A percentile compares a stretch with the other conserved stretches of the same genome.
These are phyloP conservation scores for Pleochaeta shiraiana DNA, from an alignment of 2,329 filamentous ascomycete genomes.

Conservation along the genomic window DNA sequence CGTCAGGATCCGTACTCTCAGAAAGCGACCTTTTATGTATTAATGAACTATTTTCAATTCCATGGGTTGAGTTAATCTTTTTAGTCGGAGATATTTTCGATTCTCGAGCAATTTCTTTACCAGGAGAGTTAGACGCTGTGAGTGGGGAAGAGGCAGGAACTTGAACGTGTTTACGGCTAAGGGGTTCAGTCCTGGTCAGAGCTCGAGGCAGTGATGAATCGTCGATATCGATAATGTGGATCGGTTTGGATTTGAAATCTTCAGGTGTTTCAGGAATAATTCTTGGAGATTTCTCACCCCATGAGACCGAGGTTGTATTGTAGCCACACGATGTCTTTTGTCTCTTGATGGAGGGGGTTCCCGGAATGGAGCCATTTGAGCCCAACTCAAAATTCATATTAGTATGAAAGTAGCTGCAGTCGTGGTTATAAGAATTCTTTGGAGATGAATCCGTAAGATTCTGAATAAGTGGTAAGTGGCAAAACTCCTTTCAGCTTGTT, in stretches of 20 bases:
- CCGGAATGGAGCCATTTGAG: slow-evolving; percentile 4
- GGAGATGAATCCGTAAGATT: too few relatives aligned
- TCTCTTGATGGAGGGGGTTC: slow-evolving; percentile 16
- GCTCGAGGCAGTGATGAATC: too few relatives aligned
- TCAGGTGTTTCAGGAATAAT: slow-evolving; percentile 18
- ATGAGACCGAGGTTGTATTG: slow-evolving; percentile 17
- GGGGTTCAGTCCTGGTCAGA: too few relatives aligned
- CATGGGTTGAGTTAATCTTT: neutral
- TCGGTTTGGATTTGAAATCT: slow-evolving; percentile 22
- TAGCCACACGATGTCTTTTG: slow-evolving; percentile 17
- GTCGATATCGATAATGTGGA: slow-evolving; percentile 16
- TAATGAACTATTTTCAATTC: neutral
- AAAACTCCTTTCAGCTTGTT: too few relatives aligned
- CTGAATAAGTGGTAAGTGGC: too few relatives aligned
- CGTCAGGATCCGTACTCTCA: slow-evolving; percentile 49
- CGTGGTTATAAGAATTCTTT: too few relatives aligned
- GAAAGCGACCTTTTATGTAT: slow-evolving; percentile 20
- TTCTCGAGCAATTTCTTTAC: neutral
- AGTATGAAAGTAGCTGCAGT: neutral
- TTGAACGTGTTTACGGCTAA: slow-evolving; percentile 32
- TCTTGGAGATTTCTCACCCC: slow-evolving; percentile 27
- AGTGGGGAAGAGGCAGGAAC: slow-evolving; percentile 73
- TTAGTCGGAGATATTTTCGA: neutral
- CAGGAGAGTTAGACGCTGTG: neutral
- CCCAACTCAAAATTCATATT: neutral